Evolutionary conservation across 768 basidiomycete species (phyloP).

Genomic region (Termitomyces sp.): DNA sequence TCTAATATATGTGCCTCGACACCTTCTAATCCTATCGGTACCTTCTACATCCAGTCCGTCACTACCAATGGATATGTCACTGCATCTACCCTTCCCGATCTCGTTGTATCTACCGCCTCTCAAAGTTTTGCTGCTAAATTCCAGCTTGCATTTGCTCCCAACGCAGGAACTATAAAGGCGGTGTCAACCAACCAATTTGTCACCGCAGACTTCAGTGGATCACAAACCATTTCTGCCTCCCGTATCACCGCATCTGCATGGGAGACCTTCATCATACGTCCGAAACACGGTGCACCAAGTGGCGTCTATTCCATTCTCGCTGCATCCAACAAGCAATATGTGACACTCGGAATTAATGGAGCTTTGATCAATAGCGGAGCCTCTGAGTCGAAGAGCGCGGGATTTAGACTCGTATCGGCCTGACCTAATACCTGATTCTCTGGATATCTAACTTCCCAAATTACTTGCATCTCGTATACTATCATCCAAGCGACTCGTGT

Average conservation of each 20-base stretch:
- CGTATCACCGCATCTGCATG: constrained; percentile 21
- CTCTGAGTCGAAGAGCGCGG: constrained; percentile 18
- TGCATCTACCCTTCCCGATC: constrained; percentile 15
- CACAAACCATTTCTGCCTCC: constrained; percentile 19
- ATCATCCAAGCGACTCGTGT: neutral
- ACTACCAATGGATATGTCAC: constrained; percentile 20
- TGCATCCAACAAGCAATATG: constrained; percentile 22
- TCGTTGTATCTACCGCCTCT: constrained; percentile 18
- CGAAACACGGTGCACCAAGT: constrained; percentile 16
- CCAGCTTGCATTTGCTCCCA: constrained; percentile 22
- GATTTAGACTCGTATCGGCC: constrained; percentile 17
- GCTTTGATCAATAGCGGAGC: constrained; percentile 22
- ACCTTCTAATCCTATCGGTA: constrained; percentile 22
- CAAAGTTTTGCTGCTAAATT: constrained; percentile 19
- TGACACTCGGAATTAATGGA: constrained; percentile 19
- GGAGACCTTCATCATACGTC: constrained; percentile 24
- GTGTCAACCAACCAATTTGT: constrained; percentile 21
- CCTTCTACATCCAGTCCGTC: constrained; percentile 21
- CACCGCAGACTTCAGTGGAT: constrained; percentile 26
- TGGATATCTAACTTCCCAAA: neutral
- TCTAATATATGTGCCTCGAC: constrained; percentile 22
- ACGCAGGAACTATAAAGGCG: constrained; percentile 22
- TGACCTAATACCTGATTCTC: neutral
- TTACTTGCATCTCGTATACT: neutral
- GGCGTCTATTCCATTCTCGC: constrained; percentile 26